Conservation (phyloP, 805 yeast genomes). For the Alloascoidea africana region DNA sequence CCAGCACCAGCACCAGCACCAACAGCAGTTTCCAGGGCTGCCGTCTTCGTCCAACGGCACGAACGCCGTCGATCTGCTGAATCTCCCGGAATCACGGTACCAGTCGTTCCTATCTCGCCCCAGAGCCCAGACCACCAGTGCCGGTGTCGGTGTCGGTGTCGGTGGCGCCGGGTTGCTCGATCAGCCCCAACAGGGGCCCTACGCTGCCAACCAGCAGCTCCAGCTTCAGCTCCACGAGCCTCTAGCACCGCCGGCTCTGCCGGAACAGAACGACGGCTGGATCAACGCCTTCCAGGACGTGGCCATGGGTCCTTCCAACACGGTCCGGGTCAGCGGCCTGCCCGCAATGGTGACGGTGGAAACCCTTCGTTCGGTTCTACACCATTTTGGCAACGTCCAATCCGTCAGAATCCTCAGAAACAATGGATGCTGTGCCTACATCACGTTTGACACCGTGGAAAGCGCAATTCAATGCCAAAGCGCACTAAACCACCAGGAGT, state of each 20-base stretch:
- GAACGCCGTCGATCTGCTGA: neutral
- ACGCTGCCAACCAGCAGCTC: conserved; percentile 11
- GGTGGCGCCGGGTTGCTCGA: conserved; percentile 7
- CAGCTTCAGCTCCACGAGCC: conserved; percentile 5
- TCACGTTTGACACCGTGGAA: conserved; percentile 60
- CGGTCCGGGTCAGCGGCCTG: conserved; percentile 65
- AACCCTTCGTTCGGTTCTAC: conserved; percentile 43
- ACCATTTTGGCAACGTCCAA: conserved; percentile 44
- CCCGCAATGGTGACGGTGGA: conserved; percentile 43
- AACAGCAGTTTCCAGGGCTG: neutral
- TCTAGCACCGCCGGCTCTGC: conserved; percentile 13
- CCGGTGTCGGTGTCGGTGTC: conserved; percentile 6
- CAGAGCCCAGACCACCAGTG: conserved; percentile 7
- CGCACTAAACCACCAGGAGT: conserved; percentile 65
- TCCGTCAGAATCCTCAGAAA: conserved; percentile 43
- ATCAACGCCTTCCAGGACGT: conserved; percentile 41
- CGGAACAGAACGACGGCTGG: conserved; percentile 7
- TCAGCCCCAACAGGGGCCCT: conserved; percentile 8
- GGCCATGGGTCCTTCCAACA: conserved; percentile 59
- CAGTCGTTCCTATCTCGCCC: conserved; percentile 4
- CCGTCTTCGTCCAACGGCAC: neutral
- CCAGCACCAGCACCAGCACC: neutral
- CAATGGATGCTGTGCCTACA: conserved; percentile 32
- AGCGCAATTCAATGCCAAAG: conserved; percentile 70
- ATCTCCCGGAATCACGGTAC: conserved; percentile 7